These are phyloP conservation scores for Fusarium avenaceum DNA, from an alignment of 2,329 filamentous ascomycete species.

Conservation along the genomic window DNA sequence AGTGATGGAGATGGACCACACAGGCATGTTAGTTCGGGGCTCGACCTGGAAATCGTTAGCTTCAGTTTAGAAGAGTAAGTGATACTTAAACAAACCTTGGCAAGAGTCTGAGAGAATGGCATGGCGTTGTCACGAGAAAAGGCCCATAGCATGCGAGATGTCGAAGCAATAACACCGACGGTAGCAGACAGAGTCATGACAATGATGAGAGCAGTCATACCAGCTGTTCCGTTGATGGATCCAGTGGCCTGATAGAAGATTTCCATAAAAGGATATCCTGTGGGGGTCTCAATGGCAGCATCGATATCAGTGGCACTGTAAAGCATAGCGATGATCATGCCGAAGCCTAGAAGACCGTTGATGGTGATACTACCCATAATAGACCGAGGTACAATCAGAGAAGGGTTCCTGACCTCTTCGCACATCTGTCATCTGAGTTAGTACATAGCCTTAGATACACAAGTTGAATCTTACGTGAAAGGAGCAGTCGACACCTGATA, in stretches of 20 bases:
- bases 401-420: slow-evolving; percentile 44
- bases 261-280: slow-evolving; percentile 45
- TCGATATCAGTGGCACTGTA: slow-evolving; percentile 44
- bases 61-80: fast-evolving
- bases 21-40: slow-evolving; percentile 38
- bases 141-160: slow-evolving; percentile 45
- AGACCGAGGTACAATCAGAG: slow-evolving; percentile 38
- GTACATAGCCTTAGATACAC: fast-evolving
- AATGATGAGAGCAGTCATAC: slow-evolving; percentile 39
- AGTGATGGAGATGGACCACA: slow-evolving; percentile 41
- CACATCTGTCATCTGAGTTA: slow-evolving; percentile 33
- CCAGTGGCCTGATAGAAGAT: slow-evolving; percentile 46
- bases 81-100: slow-evolving; percentile 19
- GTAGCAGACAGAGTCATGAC: slow-evolving; percentile 44
- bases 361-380: slow-evolving; percentile 44
- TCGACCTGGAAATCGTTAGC: slow-evolving; percentile 33
- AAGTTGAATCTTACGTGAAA: slow-evolving; percentile 31
- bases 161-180: slow-evolving; percentile 45
- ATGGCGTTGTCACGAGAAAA: slow-evolving; percentile 42
- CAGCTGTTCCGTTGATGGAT: slow-evolving; percentile 35
- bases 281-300: slow-evolving; percentile 36
- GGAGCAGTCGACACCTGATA: slow-evolving; percentile 42
- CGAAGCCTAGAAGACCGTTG: slow-evolving; percentile 41
- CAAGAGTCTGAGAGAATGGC: slow-evolving; percentile 36
- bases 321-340: slow-evolving; percentile 46